Conservation (phyloP, 108 stramenopile genomes). For the Licmophora abbreviata region DNA sequence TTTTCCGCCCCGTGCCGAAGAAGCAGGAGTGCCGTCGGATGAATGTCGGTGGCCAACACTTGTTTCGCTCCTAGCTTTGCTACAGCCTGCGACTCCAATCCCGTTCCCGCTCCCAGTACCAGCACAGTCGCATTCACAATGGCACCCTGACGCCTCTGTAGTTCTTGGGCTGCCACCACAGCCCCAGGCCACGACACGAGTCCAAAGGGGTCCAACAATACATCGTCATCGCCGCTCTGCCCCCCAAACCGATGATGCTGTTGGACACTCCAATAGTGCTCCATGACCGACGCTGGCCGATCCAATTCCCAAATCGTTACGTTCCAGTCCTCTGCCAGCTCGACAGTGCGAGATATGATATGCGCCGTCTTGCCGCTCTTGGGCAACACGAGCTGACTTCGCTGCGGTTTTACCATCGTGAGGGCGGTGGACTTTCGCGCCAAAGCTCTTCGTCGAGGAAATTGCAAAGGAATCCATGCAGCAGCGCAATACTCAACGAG, state of each 20-base stretch:
- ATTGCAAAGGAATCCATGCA: no score
- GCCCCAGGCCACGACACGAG: slow-evolving; percentile 77
- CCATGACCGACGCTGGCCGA: slow-evolving; percentile 52
- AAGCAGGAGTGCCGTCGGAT: slow-evolving; percentile 53
- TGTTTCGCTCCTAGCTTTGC: slow-evolving; percentile 53
- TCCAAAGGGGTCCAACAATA: slow-evolving; percentile 71
- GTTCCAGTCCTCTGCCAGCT: slow-evolving; percentile 11
- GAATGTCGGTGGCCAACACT: slow-evolving; percentile 72
- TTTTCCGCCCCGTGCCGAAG: slow-evolving; percentile 44
- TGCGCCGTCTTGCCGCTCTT: slow-evolving; percentile 4
- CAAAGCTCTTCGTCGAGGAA: no score
- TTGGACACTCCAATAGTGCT: slow-evolving; percentile 52
- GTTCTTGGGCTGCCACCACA: slow-evolving; percentile 58
- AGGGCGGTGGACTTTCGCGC: no score
- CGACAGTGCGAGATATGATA: slow-evolving; percentile 11
- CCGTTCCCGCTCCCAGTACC: slow-evolving; percentile 71
- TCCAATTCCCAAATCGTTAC: slow-evolving; percentile 78
- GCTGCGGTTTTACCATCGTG: no score
- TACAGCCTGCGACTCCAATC: slow-evolving; percentile 64
- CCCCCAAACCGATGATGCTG: slow-evolving; percentile 8
- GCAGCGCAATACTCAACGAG: no score
- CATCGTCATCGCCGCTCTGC: slow-evolving; percentile 10
- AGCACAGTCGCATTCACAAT: slow-evolving; percentile 25
- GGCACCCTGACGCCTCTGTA: slow-evolving; percentile 19
- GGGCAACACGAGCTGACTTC: no score